Evolutionary conservation across 805 yeast species (phyloP).

Genomic region (Lipomyces orientalis): DNA sequence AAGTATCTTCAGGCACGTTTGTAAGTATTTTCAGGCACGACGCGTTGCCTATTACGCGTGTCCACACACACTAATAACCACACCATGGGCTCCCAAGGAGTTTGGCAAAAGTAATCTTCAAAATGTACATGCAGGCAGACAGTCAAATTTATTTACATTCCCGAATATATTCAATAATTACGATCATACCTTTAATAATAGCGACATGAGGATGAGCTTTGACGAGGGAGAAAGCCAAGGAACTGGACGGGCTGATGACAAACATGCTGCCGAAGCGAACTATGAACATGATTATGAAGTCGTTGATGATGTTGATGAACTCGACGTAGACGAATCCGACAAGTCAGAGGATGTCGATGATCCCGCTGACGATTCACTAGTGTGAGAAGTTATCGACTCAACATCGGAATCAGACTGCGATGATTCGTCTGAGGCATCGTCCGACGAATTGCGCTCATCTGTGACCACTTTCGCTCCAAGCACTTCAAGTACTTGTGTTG

Average conservation of each 20-base stretch:
- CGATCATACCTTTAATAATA: too few relatives aligned
- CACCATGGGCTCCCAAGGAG: too few relatives aligned
- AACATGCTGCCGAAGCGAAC: neutral
- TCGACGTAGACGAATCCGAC: conserved; percentile 1
- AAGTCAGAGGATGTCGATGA: conserved; percentile 2
- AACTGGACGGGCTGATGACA: too few relatives aligned
- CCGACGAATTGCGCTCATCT: neutral
- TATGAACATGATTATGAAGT: neutral
- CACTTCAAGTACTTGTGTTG: neutral
- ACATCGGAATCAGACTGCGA: neutral
- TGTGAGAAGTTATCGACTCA: neutral
- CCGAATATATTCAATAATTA: too few relatives aligned
- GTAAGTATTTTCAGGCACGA: neutral
- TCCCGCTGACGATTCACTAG: neutral
- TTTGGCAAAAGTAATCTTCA: too few relatives aligned
- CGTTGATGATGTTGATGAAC: conserved; percentile 4
- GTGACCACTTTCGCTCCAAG: neutral
- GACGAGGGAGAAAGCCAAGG: too few relatives aligned
- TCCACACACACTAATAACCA: neutral
- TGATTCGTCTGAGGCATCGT: neutral
- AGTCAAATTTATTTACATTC: too few relatives aligned
- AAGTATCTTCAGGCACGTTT: neutral
- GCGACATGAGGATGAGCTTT: too few relatives aligned
- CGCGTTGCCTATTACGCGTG: neutral
- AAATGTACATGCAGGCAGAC: too few relatives aligned